These are phyloP conservation scores for Ampelocalamus luodianensis DNA, from an alignment of 176 grass and related monocot genomes.

Conservation along the genomic window DNA sequence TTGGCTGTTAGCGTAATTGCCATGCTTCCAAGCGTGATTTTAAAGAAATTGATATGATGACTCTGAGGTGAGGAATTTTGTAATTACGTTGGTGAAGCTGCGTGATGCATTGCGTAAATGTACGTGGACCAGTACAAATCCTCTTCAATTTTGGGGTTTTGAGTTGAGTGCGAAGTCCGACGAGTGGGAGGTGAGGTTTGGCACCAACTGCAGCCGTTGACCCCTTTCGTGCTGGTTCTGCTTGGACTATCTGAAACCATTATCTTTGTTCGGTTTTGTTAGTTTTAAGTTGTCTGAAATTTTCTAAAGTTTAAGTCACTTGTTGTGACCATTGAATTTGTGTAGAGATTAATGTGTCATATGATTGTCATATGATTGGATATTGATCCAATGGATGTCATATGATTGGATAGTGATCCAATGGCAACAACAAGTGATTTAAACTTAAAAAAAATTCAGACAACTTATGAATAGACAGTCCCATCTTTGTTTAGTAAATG, in stretches of 20 bases:
- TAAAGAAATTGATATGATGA: background rate
- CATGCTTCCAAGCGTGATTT: background rate
- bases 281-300: too few relatives aligned
- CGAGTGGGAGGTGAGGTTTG: constrained; percentile 23
- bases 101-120: background rate
- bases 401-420: too few relatives aligned
- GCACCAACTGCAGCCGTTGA: constrained; percentile 33
- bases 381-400: too few relatives aligned
- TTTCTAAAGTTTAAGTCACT: too few relatives aligned
- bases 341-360: too few relatives aligned
- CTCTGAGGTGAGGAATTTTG: background rate
- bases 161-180: background rate
- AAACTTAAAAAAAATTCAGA: too few relatives aligned
- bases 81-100: background rate
- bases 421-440: too few relatives aligned
- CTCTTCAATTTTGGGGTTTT: constrained; percentile 32
- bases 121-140: background rate
- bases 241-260: background rate
- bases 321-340: too few relatives aligned
- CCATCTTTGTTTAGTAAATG: constrained; percentile 37
- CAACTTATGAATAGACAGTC: too few relatives aligned
- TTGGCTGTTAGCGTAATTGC: background rate
- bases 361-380: too few relatives aligned
- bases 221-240: background rate
- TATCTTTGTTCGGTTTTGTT: constrained; percentile 36